phyloP scores from a whole-genome alignment of 1,139 yeast genomes.

The Diutina catenulata region DNA sequence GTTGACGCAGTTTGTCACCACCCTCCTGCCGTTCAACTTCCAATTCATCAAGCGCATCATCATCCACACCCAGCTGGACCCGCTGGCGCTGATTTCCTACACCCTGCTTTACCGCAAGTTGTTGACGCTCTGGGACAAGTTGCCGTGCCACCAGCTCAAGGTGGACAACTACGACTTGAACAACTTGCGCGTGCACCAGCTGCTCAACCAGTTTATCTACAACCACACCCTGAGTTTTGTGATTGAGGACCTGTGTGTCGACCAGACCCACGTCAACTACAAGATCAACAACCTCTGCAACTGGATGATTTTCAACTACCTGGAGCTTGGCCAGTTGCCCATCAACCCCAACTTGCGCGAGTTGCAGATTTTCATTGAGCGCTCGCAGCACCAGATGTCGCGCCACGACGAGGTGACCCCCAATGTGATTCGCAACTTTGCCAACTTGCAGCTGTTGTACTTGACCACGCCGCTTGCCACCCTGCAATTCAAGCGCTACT shows the following conservation, averaged over 20 bases:
- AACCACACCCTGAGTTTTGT: constrained; percentile 10
- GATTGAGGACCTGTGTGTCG: constrained; percentile 8
- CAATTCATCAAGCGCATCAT: constrained; percentile 10
- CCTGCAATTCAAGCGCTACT: constrained; percentile 8
- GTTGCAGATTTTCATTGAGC: constrained; percentile 14
- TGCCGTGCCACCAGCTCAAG: constrained; percentile 10
- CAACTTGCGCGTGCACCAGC: constrained; percentile 13
- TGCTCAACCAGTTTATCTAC: constrained; percentile 12
- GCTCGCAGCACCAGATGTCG: constrained; percentile 6
- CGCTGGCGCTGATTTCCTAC: constrained; percentile 11
- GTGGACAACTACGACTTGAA: constrained; percentile 15
- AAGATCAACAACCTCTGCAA: constrained; percentile 14
- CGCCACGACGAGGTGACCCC: neutral
- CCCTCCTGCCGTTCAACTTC: constrained; percentile 11
- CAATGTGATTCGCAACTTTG: constrained; percentile 9
- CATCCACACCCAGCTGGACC: constrained; percentile 14
- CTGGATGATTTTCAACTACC: constrained; percentile 15
- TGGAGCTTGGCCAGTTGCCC: constrained; percentile 14
- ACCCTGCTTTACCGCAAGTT: constrained; percentile 12
- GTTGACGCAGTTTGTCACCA: constrained; percentile 10
- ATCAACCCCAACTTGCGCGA: constrained; percentile 12
- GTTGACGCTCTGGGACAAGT: constrained; percentile 11
- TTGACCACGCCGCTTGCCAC: constrained; percentile 15
- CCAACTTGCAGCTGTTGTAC: constrained; percentile 10
- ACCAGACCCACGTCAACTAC: constrained; percentile 6